Evolutionary conservation across 345 rosid species (phyloP).

Genomic region (Cochlearia excelsa): DNA sequence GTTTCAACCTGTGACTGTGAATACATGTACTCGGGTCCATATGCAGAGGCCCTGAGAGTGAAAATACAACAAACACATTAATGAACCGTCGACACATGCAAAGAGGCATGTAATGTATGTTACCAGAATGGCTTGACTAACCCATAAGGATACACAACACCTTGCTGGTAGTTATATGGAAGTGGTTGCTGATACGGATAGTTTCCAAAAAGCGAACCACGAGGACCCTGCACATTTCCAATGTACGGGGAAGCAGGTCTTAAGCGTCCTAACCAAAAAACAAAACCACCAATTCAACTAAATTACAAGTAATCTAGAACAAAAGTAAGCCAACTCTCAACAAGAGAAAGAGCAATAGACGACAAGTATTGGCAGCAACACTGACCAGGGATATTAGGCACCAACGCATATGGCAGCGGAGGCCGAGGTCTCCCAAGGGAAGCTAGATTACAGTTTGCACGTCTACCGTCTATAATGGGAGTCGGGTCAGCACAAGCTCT

Average conservation of each 20-base stretch:
- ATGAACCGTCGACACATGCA: neutral
- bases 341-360: constrained; percentile 5
- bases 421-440: constrained; percentile 85
- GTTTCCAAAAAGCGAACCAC: constrained; percentile 58
- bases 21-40: constrained; percentile 81
- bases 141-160: constrained; percentile 82
- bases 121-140: constrained; percentile 38
- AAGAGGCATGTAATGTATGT: constrained; percentile 13
- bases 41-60: constrained; percentile 58
- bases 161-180: constrained; percentile 72
- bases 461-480: constrained; percentile 89
- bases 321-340: constrained; percentile 5
- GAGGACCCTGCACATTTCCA: constrained; percentile 55
- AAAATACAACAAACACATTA: constrained; percentile 13
- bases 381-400: constrained; percentile 39
- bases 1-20: constrained; percentile 61
- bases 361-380: constrained; percentile 7
- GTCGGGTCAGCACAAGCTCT: constrained; percentile 90
- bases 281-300: constrained; percentile 12
- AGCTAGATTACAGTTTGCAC: constrained; percentile 97
- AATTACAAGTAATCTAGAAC: constrained; percentile 14
- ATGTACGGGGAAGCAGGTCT: constrained; percentile 60
- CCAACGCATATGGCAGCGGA: constrained; percentile 56
- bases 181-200: constrained; percentile 78
- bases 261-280: constrained; percentile 49